These are phyloP conservation scores for Pistacia atlantica DNA, from an alignment of 345 rosid species.

Conservation along the genomic window DNA sequence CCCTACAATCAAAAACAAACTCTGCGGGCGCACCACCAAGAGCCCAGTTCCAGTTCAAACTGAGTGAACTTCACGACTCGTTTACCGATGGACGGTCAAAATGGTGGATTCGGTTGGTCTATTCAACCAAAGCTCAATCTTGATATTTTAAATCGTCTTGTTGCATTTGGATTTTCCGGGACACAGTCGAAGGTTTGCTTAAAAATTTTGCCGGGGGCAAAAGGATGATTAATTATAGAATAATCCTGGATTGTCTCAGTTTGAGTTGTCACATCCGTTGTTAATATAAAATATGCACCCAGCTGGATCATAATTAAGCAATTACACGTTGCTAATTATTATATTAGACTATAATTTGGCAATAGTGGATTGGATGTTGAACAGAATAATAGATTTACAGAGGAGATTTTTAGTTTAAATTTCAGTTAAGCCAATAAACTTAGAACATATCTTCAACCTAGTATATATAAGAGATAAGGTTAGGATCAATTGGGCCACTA, in stretches of 20 bases:
- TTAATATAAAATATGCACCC: background rate
- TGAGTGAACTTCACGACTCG: too few species aligned
- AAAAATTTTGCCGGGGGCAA: too few species aligned
- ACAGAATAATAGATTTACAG: background rate
- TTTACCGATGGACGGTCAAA: too few species aligned
- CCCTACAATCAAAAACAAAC: background rate
- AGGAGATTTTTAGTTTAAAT: background rate
- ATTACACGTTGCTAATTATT: too few species aligned
- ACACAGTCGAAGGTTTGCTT: too few species aligned
- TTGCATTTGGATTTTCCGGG: background rate
- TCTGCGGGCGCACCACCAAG: background rate
- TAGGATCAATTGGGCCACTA: background rate
- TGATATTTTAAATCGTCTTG: background rate
- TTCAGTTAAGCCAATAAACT: background rate
- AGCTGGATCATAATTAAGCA: too few species aligned
- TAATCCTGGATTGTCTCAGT: background rate
- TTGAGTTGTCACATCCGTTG: conserved; percentile 7
- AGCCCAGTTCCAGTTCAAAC: too few species aligned
- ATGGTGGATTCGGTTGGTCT: background rate
- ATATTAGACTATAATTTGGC: background rate
- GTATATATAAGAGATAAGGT: background rate
- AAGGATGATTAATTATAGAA: too few species aligned
- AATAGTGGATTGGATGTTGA: background rate
- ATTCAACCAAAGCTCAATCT: background rate
- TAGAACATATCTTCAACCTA: background rate